A percentile compares a stretch with the other conserved stretches of the same genome.
These are phyloP conservation scores for Hypsizygus ulmarius DNA, from an alignment of 1,284 basidiomycete genomes.

Conservation along the genomic window DNA sequence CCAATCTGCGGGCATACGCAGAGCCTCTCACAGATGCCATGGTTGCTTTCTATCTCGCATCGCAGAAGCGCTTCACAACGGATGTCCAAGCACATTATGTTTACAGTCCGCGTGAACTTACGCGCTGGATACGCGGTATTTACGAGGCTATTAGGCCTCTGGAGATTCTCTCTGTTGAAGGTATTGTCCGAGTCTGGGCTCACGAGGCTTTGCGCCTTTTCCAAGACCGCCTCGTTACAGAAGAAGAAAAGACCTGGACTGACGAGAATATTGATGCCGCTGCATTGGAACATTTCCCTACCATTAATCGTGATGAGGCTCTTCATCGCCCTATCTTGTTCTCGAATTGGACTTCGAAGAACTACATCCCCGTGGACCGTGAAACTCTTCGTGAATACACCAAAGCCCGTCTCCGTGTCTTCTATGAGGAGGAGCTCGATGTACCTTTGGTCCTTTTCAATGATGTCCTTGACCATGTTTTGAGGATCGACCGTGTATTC, in stretches of 20 bases:
- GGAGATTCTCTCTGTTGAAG: constrained; percentile 89
- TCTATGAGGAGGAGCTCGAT: constrained; percentile 98
- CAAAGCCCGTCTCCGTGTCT: constrained; percentile 91
- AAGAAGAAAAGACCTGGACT: constrained; percentile 93
- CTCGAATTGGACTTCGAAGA: constrained; percentile 99
- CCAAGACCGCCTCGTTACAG: constrained; percentile 93
- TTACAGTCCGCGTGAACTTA: constrained; percentile 98
- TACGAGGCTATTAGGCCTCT: constrained; percentile 95
- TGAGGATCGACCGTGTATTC: constrained; percentile 99
- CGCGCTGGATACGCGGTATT: constrained; percentile 96
- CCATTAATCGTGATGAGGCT: constrained; percentile 81
- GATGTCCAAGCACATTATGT: constrained; percentile 98
- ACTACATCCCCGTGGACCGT: constrained; percentile 94
- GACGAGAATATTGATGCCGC: constrained; percentile 88
- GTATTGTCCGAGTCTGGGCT: constrained; percentile 96
- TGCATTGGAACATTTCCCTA: constrained; percentile 90
- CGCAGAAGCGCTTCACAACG: constrained; percentile 93
- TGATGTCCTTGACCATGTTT: constrained; percentile 95
- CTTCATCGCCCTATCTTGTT: constrained; percentile 90
- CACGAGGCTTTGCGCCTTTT: constrained; percentile 97
- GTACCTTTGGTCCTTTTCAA: constrained; percentile 99
- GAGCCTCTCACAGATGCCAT: constrained; percentile 97
- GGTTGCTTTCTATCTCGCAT: constrained; percentile 94
- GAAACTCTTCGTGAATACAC: constrained; percentile 94
- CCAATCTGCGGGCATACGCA: constrained; percentile 89